These are phyloP conservation scores for Fomitopsis betulina DNA, from an alignment of 1,284 basidiomycete species.

Conservation along the genomic window DNA sequence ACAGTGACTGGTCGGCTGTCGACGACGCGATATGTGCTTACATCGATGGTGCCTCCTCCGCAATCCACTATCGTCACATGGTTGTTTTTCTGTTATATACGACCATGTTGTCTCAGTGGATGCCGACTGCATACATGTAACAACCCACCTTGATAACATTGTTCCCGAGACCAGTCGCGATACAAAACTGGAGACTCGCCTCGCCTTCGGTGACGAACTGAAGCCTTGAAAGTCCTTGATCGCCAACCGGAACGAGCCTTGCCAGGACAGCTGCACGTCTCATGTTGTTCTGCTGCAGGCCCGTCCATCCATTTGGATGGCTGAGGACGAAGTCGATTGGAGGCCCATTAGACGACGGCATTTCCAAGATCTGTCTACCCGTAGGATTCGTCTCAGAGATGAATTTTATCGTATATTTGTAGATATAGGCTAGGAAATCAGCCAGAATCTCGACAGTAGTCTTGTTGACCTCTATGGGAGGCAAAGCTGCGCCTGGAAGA, in stretches of 20 bases:
- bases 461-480: constrained; percentile 42
- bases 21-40: constrained; percentile 17
- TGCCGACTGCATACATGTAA: not conserved
- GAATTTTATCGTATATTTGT: constrained; percentile 36
- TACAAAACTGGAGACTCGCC: constrained; percentile 4
- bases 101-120: not conserved
- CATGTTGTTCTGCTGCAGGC: constrained; percentile 35
- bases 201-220: constrained; percentile 3
- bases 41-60: constrained; percentile 1
- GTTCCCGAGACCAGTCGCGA: not conserved
- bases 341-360: constrained; percentile 14
- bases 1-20: constrained; percentile 19
- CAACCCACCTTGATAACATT: not conserved
- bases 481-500: constrained; percentile 25
- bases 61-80: not conserved
- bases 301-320: constrained; percentile 44
- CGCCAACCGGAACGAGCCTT: constrained; percentile 5
- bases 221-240: not conserved
- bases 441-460: constrained; percentile 41
- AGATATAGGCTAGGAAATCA: constrained; percentile 51
- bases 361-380: constrained; percentile 34
- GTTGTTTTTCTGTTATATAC: not conserved
- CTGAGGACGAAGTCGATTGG: constrained; percentile 32
- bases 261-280: constrained; percentile 32
- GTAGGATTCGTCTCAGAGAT: constrained; percentile 43